Base-by-base conservation (phyloP, 129 eudicot species). In the Lonicera japonica region DNA sequence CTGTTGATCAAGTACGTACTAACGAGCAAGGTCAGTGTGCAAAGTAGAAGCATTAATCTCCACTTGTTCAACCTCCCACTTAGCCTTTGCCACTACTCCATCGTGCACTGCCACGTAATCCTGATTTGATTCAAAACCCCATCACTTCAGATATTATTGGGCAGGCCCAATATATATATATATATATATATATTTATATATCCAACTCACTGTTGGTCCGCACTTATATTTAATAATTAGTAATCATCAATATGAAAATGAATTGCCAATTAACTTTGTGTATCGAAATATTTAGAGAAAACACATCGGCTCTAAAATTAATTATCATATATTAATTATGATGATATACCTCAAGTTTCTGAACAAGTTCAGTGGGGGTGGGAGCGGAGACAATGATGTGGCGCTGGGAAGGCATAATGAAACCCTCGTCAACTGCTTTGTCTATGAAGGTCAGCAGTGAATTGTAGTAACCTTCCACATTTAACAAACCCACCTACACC, bases 301-400 rank as follows among this genome's bases (percentile, higher is more conserved):
- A n/a, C n/a, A n/a, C n/a, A n/a, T n/a, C n/a, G n/a, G n/a, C n/a
- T n/a, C n/a, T n/a, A n/a, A n/a, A n/a, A n/a, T n/a, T n/a, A n/a
- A n/a, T n/a, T n/a, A n/a, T n/a, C n/a, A n/a, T n/a, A n/a, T n/a
- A n/a, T n/a, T n/a, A n/a, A n/a, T n/a, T n/a, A n/a, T n/a, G n/a
- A n/a, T n/a, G n/a, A n/a, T n/a, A n/a, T n/a, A 82, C 89, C 89
- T 82, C 89, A 13, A 82, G 89, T 70, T 79, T 82, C 24, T 78
- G 84, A 34, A 82, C 75, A 0, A 82, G 77, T 19, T 82, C 82
- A 54, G 40, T 25, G 5, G 84, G 84, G 14, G 70, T 68, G 0
- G 89, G 63, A 3, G 89, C 89, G 16, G 84, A 82, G 15, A 82
- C 84, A 0, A 82, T 57, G 4, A 82, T 82, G 58, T 82, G 82